These are phyloP conservation scores for Aspergillus conjunctus DNA, from an alignment of 495 filamentous ascomycete genomes.

Conservation along the genomic window DNA sequence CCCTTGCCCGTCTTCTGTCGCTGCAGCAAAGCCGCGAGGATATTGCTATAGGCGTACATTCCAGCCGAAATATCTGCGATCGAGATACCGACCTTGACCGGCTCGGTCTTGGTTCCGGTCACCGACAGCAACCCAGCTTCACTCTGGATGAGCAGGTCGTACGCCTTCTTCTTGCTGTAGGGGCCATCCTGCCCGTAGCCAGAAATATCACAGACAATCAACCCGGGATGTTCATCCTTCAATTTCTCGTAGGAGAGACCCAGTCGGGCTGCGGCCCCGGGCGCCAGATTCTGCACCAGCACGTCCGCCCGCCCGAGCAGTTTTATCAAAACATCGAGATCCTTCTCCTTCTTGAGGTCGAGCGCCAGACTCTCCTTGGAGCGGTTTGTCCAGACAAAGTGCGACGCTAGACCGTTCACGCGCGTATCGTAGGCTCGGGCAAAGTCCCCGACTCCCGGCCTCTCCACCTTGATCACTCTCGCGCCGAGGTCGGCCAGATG, in stretches of 20 bases:
- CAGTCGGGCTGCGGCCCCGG: conserved; percentile 49
- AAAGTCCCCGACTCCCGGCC: conserved; percentile 52
- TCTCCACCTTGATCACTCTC: conserved; percentile 56
- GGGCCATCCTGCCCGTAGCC: conserved; percentile 54
- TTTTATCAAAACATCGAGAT: conserved; percentile 46
- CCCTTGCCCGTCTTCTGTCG: conserved; percentile 47
- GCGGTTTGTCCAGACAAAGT: conserved; percentile 57
- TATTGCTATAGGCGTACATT: conserved; percentile 54
- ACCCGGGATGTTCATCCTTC: conserved; percentile 39
- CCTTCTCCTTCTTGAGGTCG: conserved; percentile 46
- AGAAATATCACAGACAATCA: conserved; percentile 57
- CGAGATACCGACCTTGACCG: conserved; percentile 53
- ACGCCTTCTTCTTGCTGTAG: conserved; percentile 57
- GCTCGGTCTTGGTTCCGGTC: conserved; percentile 49
- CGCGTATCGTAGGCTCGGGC: conserved; percentile 52
- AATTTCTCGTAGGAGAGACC: conserved; percentile 48
- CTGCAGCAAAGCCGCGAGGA: conserved; percentile 51
- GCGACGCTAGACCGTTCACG: conserved; percentile 50
- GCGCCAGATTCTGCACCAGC: conserved; percentile 55
- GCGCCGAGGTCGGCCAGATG: conserved; percentile 56
- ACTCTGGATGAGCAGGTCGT: conserved; percentile 57
- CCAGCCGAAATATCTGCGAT: conserved; percentile 56
- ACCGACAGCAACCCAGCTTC: conserved; percentile 55
- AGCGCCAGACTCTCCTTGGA: conserved; percentile 54
- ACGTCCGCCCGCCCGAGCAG: conserved; percentile 51